Evolutionary conservation across 768 basidiomycete genomes (phyloP).

Genomic region (Boletellus ananiceps): DNA sequence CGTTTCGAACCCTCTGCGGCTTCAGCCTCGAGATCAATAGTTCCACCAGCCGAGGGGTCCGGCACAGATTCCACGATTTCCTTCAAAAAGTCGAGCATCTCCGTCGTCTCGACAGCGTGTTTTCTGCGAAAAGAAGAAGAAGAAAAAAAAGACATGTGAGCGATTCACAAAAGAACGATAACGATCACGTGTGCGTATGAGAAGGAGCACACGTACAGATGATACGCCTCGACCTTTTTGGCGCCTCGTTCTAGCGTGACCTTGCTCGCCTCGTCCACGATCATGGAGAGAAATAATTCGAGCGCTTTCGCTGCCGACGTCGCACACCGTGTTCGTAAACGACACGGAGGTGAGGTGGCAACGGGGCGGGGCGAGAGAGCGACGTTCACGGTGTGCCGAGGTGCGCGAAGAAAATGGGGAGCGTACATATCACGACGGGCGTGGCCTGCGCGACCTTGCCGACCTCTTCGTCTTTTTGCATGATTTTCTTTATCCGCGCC

Average conservation of each 20-base stretch:
- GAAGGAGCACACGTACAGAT: slow-evolving; percentile 62
- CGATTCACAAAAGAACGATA: too few relatives aligned
- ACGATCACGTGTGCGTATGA: neutral
- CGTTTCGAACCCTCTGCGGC: slow-evolving; percentile 50
- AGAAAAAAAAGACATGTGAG: too few relatives aligned
- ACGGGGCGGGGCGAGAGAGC: neutral
- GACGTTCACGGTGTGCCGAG: slow-evolving; percentile 10
- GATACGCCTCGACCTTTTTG: slow-evolving; percentile 89
- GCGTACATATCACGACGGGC: slow-evolving; percentile 93
- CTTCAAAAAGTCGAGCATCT: slow-evolving; percentile 91
- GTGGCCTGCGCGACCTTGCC: slow-evolving; percentile 97
- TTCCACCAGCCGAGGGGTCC: slow-evolving; percentile 83
- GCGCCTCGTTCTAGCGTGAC: slow-evolving; percentile 75
- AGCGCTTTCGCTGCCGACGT: slow-evolving; percentile 78
- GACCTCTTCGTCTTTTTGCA: slow-evolving; percentile 99
- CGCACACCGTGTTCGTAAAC: too few relatives aligned
- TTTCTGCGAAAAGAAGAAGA: slow-evolving; percentile 50
- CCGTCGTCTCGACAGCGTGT: slow-evolving; percentile 82
- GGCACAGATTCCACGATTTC: slow-evolving; percentile 84
- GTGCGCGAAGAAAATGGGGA: slow-evolving; percentile 7
- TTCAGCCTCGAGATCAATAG: slow-evolving; percentile 66
- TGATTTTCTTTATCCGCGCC: slow-evolving; percentile 99
- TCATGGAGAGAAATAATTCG: slow-evolving; percentile 82
- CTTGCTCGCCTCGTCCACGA: slow-evolving; percentile 78
- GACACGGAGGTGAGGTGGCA: too few relatives aligned